Conservation (phyloP, 1,139 yeast genomes). For the Kurtzmaniella quercitrusa region DNA sequence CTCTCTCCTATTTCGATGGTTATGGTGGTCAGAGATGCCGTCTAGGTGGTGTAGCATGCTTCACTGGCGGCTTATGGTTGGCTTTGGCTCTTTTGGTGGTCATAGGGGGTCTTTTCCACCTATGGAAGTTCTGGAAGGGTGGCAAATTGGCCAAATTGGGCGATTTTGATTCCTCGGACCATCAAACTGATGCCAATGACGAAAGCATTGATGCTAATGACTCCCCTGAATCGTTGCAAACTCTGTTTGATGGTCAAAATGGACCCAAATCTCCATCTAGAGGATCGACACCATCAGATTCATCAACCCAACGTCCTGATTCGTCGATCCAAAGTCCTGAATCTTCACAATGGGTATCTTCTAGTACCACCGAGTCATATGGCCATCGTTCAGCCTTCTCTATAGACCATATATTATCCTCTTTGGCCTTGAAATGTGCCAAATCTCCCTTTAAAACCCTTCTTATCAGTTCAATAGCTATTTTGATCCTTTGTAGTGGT, state of each 20-base stretch:
- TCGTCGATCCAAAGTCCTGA: background rate
- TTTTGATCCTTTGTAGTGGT: constrained; percentile 50
- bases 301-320: no score
- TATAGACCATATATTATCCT: background rate
- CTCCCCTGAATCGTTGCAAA: no score
- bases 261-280: background rate
- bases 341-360: background rate
- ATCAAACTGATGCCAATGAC: no score
- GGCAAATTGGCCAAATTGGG: background rate
- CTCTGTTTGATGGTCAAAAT: background rate
- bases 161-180: no score
- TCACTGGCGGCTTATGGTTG: constrained; percentile 58
- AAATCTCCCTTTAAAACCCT: constrained; percentile 55
- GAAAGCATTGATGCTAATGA: no score
- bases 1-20: constrained; percentile 41
- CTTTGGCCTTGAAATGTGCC: constrained; percentile 53
- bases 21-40: constrained; percentile 41
- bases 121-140: constrained; percentile 21
- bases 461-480: constrained; percentile 36
- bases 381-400: background rate
- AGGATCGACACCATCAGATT: no score
- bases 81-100: constrained; percentile 40
- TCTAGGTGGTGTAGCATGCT: constrained; percentile 67
- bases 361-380: no score
- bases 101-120: constrained; percentile 35